A percentile compares a stretch with the other conserved stretches of the same genome.
Evolutionary conservation across 257 asterid species (phyloP).

Genomic region (Fraxinus anomala): DNA sequence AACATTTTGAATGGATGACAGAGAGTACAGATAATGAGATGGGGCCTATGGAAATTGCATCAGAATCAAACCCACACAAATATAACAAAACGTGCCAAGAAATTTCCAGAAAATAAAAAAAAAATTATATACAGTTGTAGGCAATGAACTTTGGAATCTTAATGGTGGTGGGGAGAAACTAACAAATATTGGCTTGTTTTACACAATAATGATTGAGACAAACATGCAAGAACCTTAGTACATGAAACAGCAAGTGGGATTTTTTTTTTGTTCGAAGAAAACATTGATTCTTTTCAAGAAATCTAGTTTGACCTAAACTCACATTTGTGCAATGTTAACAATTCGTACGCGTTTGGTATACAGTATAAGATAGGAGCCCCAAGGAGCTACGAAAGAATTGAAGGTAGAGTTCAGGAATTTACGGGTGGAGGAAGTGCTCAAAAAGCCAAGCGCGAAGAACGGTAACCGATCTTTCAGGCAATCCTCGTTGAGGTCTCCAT

Average conservation of each 20-base stretch:
- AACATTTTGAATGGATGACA: slow-evolving; percentile 6
- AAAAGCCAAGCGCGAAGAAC: slow-evolving; percentile 90
- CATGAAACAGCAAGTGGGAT: slow-evolving; percentile 28
- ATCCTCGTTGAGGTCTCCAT: slow-evolving; percentile 88
- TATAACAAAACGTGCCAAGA: slow-evolving; percentile 21
- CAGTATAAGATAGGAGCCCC: neutral
- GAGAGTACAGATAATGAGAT: slow-evolving; percentile 6
- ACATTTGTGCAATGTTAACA: neutral
- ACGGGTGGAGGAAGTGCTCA: slow-evolving; percentile 98
- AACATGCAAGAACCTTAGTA: slow-evolving; percentile 29
- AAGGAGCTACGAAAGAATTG: neutral
- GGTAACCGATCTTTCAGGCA: slow-evolving; percentile 83
- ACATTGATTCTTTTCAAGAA: slow-evolving; percentile 25
- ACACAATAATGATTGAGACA: slow-evolving; percentile 42
- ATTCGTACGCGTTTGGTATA: neutral
- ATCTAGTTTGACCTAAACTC: slow-evolving; percentile 20
- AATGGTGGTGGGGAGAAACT: slow-evolving; percentile 34
- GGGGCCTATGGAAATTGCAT: slow-evolving; percentile 42
- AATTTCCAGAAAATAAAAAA: neutral
- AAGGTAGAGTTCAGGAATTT: slow-evolving; percentile 17
- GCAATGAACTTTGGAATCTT: slow-evolving; percentile 31
- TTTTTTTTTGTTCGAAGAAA: slow-evolving; percentile 19
- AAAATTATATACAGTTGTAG: neutral
- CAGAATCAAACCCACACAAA: slow-evolving; percentile 42
- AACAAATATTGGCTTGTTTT: slow-evolving; percentile 35